A percentile compares a stretch with the other conserved stretches of the same genome.
These are phyloP conservation scores for Cyclospora cayetanensis DNA, from an alignment of 169 alveolate genomes.

Conservation along the genomic window DNA sequence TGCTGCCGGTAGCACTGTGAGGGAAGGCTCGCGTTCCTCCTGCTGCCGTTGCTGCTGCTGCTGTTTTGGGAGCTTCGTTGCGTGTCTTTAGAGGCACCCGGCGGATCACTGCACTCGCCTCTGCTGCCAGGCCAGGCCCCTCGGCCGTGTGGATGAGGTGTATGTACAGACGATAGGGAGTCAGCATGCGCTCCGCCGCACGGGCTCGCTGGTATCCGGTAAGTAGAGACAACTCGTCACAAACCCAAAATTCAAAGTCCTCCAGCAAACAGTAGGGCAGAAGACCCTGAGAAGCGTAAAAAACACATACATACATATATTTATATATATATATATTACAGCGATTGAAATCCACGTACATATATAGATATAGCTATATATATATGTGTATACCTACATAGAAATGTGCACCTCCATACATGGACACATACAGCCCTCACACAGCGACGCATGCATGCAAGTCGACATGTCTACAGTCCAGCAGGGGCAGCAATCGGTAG, in stretches of 20 bases:
- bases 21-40: not conserved
- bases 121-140: constrained; percentile 14
- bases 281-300: constrained; percentile 17
- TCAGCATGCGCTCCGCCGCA: not conserved
- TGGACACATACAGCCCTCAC: no score
- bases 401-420: not conserved
- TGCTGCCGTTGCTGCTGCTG: not conserved
- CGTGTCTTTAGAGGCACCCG: constrained; percentile 15
- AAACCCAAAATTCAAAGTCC: constrained; percentile 68
- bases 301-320: not conserved
- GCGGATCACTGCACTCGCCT: constrained; percentile 46
- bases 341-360: not conserved
- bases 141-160: constrained; percentile 41
- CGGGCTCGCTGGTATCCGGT: constrained; percentile 21
- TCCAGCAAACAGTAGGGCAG: constrained; percentile 53
- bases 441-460: no score
- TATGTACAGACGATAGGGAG: not conserved
- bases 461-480: no score
- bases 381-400: not conserved
- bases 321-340: no score
- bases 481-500: no score
- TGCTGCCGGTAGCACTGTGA: constrained; percentile 1
- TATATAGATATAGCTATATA: not conserved
- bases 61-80: not conserved
- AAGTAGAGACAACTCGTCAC: constrained; percentile 19